Evolutionary conservation across 1,139 yeast species (phyloP).

Genomic region (Blastobotrys raffinosifermentans): DNA sequence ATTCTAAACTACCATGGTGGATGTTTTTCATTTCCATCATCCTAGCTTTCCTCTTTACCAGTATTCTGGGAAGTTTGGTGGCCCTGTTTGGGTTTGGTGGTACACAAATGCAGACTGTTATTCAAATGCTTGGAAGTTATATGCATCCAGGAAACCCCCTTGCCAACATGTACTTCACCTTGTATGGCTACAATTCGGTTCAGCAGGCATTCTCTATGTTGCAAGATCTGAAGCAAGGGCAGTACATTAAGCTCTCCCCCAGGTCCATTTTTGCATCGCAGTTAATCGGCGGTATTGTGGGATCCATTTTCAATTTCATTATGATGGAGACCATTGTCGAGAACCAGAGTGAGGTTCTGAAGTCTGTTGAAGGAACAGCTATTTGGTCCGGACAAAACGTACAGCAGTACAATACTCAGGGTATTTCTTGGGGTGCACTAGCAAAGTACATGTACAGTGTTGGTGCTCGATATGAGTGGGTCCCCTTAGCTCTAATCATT

Average conservation of each 20-base stretch:
- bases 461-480: slow-evolving; percentile 27
- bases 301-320: slow-evolving; percentile 27
- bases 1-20: slow-evolving; percentile 49
- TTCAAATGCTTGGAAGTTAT: slow-evolving; percentile 45
- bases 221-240: slow-evolving; percentile 49
- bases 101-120: slow-evolving; percentile 40
- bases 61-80: slow-evolving; percentile 39
- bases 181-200: slow-evolving; percentile 24
- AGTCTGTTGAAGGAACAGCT: slow-evolving; percentile 28
- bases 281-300: slow-evolving; percentile 36
- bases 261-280: slow-evolving; percentile 41
- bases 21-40: slow-evolving; percentile 44
- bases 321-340: slow-evolving; percentile 29
- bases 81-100: slow-evolving; percentile 36
- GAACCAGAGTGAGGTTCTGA: slow-evolving; percentile 23
- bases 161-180: slow-evolving; percentile 32
- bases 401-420: slow-evolving; percentile 31
- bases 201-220: slow-evolving; percentile 23
- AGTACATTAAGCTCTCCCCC: slow-evolving; percentile 46
- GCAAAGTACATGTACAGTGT: slow-evolving; percentile 28
- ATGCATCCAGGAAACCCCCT: slow-evolving; percentile 44
- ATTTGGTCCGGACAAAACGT: slow-evolving; percentile 33
- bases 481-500: slow-evolving; percentile 24
- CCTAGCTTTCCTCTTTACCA: slow-evolving; percentile 42
- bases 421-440: slow-evolving; percentile 31